phyloP scores from a whole-genome alignment of 2,329 filamentous ascomycete species.

The Sclerotinia borealis region DNA sequence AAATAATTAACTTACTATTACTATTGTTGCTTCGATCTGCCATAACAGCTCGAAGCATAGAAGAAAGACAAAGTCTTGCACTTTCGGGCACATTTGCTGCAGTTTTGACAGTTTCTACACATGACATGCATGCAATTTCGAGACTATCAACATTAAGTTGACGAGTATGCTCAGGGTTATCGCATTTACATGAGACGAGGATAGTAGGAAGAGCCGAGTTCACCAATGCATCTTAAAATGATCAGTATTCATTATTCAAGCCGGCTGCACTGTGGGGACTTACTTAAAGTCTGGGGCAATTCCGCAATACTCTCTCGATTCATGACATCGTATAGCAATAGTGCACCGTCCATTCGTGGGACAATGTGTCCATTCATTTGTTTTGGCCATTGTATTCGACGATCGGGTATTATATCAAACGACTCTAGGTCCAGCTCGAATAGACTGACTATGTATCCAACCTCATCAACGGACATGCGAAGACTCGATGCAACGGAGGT shows the following conservation, averaged over 20 bases:
- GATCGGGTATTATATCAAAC: constrained; percentile 53
- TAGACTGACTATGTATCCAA: constrained; percentile 52
- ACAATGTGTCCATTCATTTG: constrained; percentile 64
- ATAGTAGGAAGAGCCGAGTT: constrained; percentile 69
- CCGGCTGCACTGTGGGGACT: constrained; percentile 36
- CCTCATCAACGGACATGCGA: constrained; percentile 53
- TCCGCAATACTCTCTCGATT: constrained; percentile 68
- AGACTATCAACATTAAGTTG: constrained; percentile 65
- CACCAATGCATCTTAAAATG: constrained; percentile 59
- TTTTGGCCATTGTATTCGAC: constrained; percentile 60
- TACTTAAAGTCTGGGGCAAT: constrained; percentile 72
- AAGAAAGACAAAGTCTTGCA: constrained; percentile 68
- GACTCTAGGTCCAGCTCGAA: constrained; percentile 61
- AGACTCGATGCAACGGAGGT: constrained; percentile 49
- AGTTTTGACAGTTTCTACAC: constrained; percentile 67
- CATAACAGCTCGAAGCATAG: constrained; percentile 68
- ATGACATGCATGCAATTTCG: constrained; percentile 60
- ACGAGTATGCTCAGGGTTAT: constrained; percentile 63
- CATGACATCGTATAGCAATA: constrained; percentile 84
- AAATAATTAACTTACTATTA: constrained; percentile 52
- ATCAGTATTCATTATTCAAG: constrained; percentile 9
- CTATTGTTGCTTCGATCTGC: constrained; percentile 40
- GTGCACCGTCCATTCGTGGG: constrained; percentile 72
- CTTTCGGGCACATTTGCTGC: constrained; percentile 65
- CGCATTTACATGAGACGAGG: constrained; percentile 86